Evolutionary conservation across 768 basidiomycete species (phyloP).

Genomic region (Gautieria morchelliformis): DNA sequence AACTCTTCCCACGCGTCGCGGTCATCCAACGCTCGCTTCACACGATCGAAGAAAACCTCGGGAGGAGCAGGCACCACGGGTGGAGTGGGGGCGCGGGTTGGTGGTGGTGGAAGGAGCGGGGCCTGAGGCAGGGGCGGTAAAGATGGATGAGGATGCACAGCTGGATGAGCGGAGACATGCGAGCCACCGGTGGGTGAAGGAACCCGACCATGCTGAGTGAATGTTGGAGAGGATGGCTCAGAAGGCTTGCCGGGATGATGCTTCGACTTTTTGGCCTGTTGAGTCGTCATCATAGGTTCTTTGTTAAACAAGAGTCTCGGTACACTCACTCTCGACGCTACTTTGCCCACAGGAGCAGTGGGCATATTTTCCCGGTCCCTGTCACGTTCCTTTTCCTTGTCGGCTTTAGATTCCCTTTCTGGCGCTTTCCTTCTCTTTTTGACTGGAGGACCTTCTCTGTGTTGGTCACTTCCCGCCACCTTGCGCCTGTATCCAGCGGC

Average conservation of each 20-base stretch:
- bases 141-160: conserved; percentile 3
- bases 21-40: conserved; percentile 69
- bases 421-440: conserved; percentile 54
- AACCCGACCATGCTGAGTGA: conserved; percentile 3
- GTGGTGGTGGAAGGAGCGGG: neutral
- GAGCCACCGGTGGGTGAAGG: conserved; percentile 15
- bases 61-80: neutral
- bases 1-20: conserved; percentile 86
- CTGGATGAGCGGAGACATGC: conserved; percentile 8
- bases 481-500: conserved; percentile 32
- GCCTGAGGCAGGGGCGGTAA: conserved; percentile 1
- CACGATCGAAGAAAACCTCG: conserved; percentile 80
- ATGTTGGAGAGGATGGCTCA: neutral
- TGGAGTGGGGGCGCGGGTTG: neutral
- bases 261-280: conserved; percentile 1
- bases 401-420: conserved; percentile 49
- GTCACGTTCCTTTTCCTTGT: conserved; percentile 1
- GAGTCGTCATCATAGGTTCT: neutral
- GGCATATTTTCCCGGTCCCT: conserved; percentile 20
- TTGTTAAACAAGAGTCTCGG: neutral
- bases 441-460: conserved; percentile 16
- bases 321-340: conserved; percentile 24
- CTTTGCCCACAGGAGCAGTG: conserved; percentile 44
- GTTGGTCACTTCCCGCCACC: conserved; percentile 11
- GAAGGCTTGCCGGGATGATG: neutral